A percentile compares a stretch with the other conserved stretches of the same genome.
These are phyloP conservation scores for Bryoerythrophyllum caledonicum DNA, from an alignment of 225 moss, liverwort and hornwort genomes.

Conservation along the genomic window DNA sequence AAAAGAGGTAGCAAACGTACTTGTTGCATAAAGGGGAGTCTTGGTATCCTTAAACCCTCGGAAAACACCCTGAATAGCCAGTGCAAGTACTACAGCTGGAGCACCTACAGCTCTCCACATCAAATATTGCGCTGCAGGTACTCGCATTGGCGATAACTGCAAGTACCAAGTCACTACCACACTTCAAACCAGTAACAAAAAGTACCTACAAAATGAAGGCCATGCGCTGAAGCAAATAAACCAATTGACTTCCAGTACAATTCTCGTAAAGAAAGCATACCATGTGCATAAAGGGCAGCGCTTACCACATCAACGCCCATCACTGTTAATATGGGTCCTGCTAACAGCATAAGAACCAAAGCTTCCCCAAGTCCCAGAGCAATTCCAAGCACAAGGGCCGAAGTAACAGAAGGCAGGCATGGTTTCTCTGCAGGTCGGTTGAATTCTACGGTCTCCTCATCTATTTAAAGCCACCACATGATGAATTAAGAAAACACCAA, in stretches of 20 bases:
- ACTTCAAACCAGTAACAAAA: not conserved
- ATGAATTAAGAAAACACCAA: not conserved
- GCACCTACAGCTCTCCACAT: conserved; percentile 75
- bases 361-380: conserved; percentile 41
- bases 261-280: not conserved
- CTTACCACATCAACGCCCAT: conserved; percentile 47
- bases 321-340: conserved; percentile 43
- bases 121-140: conserved; percentile 70
- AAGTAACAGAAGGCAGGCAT: conserved; percentile 64
- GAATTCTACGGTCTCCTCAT: conserved; percentile 28
- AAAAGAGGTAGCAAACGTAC: conserved; percentile 44
- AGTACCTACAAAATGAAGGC: not conserved
- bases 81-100: conserved; percentile 72
- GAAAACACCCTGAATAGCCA: conserved; percentile 78
- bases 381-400: conserved; percentile 53
- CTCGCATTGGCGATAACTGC: conserved; percentile 68
- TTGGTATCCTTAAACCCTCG: conserved; percentile 83
- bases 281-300: not conserved
- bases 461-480: conserved; percentile 1
- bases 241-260: not conserved
- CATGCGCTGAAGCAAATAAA: not conserved
- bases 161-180: conserved; percentile 5
- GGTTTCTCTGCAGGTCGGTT: conserved; percentile 39
- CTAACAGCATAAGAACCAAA: conserved; percentile 25
- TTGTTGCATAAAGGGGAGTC: conserved; percentile 70